phyloP scores from a whole-genome alignment of 208 protist genomes.

The Trypanosoma lewisi region DNA sequence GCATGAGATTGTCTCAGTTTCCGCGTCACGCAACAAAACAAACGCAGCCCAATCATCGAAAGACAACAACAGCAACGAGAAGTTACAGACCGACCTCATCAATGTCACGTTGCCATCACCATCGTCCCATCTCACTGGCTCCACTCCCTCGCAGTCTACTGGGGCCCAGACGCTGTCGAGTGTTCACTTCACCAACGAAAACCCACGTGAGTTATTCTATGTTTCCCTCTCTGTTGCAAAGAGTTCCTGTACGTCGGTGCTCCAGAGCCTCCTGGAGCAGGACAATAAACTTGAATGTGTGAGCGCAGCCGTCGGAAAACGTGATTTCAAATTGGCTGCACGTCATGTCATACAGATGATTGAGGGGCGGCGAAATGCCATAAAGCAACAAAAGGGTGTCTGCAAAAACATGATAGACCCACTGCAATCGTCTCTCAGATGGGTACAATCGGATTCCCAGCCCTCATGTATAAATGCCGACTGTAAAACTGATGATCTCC shows the following conservation, averaged over 20 bases:
- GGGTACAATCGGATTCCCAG: not conserved
- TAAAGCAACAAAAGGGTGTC: not conserved
- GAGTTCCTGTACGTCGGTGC: conserved; percentile 19
- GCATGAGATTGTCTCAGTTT: not conserved
- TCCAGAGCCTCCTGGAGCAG: conserved; percentile 24
- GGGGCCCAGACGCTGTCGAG: not conserved
- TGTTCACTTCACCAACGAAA: not conserved
- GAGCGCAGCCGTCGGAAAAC: conserved; percentile 1
- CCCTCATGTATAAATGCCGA: not conserved
- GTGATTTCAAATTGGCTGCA: conserved; percentile 14
- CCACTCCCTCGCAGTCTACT: not conserved
- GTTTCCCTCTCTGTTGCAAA: conserved; percentile 23
- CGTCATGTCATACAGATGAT: conserved; percentile 7
- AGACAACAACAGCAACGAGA: not conserved
- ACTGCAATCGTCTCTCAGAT: not conserved
- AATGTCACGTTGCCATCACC: not conserved
- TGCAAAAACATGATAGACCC: conserved; percentile 1
- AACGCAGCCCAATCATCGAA: too few species aligned
- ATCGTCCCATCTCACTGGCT: too few species aligned
- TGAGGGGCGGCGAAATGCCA: not conserved
- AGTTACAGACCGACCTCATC: not conserved
- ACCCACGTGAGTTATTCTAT: not conserved
- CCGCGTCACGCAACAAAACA: not conserved
- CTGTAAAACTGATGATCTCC: not conserved
- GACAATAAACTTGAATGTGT: conserved; percentile 19